phyloP scores from a whole-genome alignment of 2,329 filamentous ascomycete species.

The Xylaria sp. region DNA sequence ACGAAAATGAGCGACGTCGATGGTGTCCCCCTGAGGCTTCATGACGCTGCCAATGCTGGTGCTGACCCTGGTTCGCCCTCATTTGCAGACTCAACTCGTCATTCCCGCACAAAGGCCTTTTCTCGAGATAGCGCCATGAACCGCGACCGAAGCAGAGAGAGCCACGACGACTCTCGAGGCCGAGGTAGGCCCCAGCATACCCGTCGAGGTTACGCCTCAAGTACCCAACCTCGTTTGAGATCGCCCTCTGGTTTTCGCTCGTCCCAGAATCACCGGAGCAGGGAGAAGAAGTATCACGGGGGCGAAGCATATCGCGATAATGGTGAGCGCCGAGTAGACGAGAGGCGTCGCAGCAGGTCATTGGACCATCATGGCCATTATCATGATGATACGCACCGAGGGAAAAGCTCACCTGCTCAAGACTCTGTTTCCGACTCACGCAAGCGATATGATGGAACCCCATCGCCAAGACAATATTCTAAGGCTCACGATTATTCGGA shows the following conservation, averaged over 20 bases:
- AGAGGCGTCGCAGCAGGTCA: conserved; percentile 47
- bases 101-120: conserved; percentile 25
- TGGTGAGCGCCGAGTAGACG: conserved; percentile 40
- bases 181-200: conserved; percentile 43
- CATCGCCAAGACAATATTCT: conserved; percentile 39
- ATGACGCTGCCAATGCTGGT: conserved; percentile 30
- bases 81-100: conserved; percentile 26
- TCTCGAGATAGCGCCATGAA: conserved; percentile 50
- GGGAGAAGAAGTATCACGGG: conserved; percentile 34
- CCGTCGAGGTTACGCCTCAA: conserved; percentile 32
- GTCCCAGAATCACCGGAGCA: conserved; percentile 33
- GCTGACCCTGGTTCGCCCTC: conserved; percentile 14
- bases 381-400: conserved; percentile 33
- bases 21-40: conserved; percentile 32
- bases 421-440: conserved; percentile 30
- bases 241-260: conserved; percentile 34
- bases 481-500: conserved; percentile 45
- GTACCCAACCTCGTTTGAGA: conserved; percentile 32
- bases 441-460: conserved; percentile 42
- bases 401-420: conserved; percentile 29
- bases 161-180: conserved; percentile 44
- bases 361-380: conserved; percentile 47
- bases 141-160: conserved; percentile 46
- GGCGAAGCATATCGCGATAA: conserved; percentile 42
- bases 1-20: conserved; percentile 37